Evolutionary conservation across 495 filamentous ascomycete species (phyloP).

Genomic region (Neurospora sp.): DNA sequence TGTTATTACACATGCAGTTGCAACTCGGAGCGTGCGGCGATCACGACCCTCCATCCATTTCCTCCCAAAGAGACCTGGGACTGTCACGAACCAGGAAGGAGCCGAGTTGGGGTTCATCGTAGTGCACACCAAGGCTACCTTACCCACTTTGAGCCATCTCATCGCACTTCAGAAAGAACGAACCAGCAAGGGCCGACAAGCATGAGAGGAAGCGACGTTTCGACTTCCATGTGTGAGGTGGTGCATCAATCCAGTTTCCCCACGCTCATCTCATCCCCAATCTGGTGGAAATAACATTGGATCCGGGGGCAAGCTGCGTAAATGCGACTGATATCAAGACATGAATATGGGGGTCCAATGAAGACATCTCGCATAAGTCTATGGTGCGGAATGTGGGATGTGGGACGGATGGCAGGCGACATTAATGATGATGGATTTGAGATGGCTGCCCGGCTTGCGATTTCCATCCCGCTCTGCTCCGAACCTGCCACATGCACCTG

Average conservation of each 20-base stretch:
- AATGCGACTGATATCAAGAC: background rate
- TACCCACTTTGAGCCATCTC: background rate
- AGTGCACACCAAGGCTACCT: background rate
- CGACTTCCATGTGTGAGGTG: background rate
- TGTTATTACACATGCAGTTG: background rate
- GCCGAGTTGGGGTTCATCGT: background rate
- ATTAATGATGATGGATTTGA: background rate
- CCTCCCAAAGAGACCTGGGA: background rate
- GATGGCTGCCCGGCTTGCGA: background rate
- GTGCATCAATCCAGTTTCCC: background rate
- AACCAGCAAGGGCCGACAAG: background rate
- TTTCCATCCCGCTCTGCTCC: background rate
- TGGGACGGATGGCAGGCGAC: background rate
- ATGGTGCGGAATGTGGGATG: background rate
- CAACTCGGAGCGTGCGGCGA: background rate
- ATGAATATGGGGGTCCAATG: background rate
- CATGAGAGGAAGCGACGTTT: background rate
- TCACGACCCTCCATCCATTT: background rate
- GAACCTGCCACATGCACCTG: background rate
- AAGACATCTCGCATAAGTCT: background rate
- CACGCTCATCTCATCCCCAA: background rate
- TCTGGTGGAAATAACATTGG: background rate
- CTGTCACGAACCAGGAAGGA: background rate
- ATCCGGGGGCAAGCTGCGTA: background rate
- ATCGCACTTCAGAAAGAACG: background rate